Conservation (phyloP, 2,329 filamentous ascomycete genomes). For the Trichoderma cornu-damae region DNA sequence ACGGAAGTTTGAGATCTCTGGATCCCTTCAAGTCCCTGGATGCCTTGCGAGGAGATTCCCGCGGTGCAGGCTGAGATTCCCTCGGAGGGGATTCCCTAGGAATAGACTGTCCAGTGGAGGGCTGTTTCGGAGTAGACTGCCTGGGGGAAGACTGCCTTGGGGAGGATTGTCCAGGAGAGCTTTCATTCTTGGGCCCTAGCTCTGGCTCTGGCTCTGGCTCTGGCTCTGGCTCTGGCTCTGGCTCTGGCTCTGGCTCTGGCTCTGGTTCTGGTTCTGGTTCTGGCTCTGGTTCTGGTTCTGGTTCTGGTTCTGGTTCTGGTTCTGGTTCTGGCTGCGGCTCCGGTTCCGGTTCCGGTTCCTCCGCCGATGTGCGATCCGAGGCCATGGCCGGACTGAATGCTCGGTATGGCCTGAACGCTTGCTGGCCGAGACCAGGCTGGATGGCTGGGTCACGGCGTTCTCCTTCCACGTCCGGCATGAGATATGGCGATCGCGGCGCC, state of each 20-base stretch:
- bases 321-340: neutral
- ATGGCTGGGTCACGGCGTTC: constrained; percentile 24
- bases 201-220: constrained; percentile 10
- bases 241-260: no score
- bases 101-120: neutral
- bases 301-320: neutral
- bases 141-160: constrained; percentile 24
- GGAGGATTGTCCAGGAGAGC: constrained; percentile 20
- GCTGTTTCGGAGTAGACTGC: neutral
- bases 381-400: constrained; percentile 14
- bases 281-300: no score
- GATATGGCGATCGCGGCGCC: constrained; percentile 28
- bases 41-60: constrained; percentile 2
- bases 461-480: constrained; percentile 23
- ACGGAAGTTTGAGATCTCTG: constrained; percentile 39
- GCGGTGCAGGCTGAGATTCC: neutral
- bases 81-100: neutral
- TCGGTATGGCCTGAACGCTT: constrained; percentile 16
- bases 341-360: no score
- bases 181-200: constrained; percentile 19
- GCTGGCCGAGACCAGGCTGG: constrained; percentile 23
- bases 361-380: neutral
- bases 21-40: constrained; percentile 27
- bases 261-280: no score
- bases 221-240: no score